These are phyloP conservation scores for Eugenia klotzschiana DNA, from an alignment of 441 rosid species.

Conservation along the genomic window DNA sequence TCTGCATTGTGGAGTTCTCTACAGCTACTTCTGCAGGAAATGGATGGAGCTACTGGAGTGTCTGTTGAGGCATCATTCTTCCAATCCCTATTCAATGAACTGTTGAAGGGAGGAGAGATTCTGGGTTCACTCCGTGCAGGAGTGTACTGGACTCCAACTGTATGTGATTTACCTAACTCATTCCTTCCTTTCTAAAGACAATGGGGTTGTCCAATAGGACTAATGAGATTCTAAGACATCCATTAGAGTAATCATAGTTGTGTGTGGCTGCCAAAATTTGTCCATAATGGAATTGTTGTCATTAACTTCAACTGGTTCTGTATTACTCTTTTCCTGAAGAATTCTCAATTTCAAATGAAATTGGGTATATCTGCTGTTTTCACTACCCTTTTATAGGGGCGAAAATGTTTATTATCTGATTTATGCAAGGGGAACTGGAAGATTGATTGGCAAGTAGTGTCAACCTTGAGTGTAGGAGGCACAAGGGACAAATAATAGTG, in stretches of 20 bases:
- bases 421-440: background rate
- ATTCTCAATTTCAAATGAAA: background rate
- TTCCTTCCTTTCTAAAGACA: background rate
- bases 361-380: background rate
- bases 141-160: constrained; percentile 89
- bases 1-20: constrained; percentile 59
- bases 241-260: background rate
- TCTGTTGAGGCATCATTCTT: constrained; percentile 74
- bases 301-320: background rate
- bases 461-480: background rate
- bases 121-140: constrained; percentile 95
- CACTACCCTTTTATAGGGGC: background rate
- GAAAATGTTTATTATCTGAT: background rate
- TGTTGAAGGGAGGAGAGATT: constrained; percentile 70
- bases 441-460: background rate
- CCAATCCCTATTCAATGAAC: constrained; percentile 68
- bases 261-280: background rate
- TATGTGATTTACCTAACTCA: constrained; percentile 22
- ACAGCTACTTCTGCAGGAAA: constrained; percentile 76
- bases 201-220: background rate
- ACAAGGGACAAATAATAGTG: background rate
- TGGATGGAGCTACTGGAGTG: constrained; percentile 85
- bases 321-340: background rate
- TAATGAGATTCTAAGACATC: background rate
- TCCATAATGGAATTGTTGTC: background rate